Evolutionary conservation across 1,139 yeast species (phyloP).

Genomic region (Scheffersomyces parashehatae): DNA sequence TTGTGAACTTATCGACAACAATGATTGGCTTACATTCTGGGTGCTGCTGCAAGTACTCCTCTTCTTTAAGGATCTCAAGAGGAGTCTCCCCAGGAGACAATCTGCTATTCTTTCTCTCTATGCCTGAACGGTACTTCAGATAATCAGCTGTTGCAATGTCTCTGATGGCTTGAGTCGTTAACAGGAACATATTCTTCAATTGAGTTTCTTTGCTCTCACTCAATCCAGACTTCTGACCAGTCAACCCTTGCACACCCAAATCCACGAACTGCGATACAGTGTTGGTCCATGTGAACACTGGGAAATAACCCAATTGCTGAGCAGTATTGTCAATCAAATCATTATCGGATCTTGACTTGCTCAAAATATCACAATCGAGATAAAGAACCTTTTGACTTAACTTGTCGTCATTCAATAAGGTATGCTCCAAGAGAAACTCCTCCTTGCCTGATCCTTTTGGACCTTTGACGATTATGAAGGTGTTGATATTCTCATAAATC

Average conservation of each 20-base stretch:
- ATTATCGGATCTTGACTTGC: constrained; percentile 73
- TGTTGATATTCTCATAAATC: constrained; percentile 63
- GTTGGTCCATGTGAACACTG: constrained; percentile 91
- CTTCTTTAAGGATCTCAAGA: constrained; percentile 56
- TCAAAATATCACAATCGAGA: constrained; percentile 76
- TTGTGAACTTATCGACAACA: constrained; percentile 71
- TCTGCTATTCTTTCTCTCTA: constrained; percentile 21
- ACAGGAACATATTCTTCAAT: constrained; percentile 74
- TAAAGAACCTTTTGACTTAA: constrained; percentile 58
- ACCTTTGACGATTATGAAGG: constrained; percentile 86
- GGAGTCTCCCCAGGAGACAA: constrained; percentile 12
- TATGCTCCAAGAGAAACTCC: constrained; percentile 72
- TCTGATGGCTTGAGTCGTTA: constrained; percentile 72
- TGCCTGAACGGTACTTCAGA: constrained; percentile 20
- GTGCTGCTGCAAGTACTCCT: constrained; percentile 78
- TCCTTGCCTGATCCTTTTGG: constrained; percentile 94
- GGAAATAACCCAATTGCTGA: constrained; percentile 81
- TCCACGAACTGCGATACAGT: constrained; percentile 78
- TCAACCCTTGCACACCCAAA: constrained; percentile 82
- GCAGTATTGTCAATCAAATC: constrained; percentile 70
- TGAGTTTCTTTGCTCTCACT: constrained; percentile 85
- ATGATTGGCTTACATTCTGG: constrained; percentile 88
- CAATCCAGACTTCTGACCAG: constrained; percentile 93
- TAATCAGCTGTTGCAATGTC: constrained; percentile 58
- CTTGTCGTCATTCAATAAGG: constrained; percentile 47